Percentiles rank a stretch among this genome's conserved stretches.
Evolutionary conservation across 495 filamentous ascomycete species (phyloP).

Genomic region (Evernia prunastri): DNA sequence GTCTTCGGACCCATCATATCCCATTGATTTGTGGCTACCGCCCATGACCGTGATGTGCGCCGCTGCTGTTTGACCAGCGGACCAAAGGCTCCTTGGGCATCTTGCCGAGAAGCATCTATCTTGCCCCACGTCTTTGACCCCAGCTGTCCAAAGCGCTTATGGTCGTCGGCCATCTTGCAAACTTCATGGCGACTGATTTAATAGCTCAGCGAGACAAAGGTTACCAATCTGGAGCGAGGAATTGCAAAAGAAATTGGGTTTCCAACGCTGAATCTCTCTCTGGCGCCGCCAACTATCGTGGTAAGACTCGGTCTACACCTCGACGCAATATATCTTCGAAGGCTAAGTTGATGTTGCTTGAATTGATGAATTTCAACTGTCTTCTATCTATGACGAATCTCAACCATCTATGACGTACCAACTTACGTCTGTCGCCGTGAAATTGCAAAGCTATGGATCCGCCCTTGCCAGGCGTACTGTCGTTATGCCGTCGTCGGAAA

Average conservation of each 20-base stretch:
- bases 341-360: background rate
- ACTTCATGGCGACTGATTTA: background rate
- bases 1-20: too few species aligned
- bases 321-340: background rate
- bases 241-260: background rate
- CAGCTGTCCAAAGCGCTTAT: background rate
- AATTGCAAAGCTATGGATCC: background rate
- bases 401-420: background rate
- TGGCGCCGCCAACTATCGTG: background rate
- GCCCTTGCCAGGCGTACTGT: background rate
- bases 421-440: background rate
- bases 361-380: background rate
- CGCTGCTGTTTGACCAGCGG: too few species aligned
- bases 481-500: background rate
- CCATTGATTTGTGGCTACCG: too few species aligned
- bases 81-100: constrained; percentile 3
- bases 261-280: background rate
- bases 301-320: background rate
- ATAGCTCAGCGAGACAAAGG: background rate
- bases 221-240: background rate
- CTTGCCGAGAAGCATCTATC: too few species aligned
- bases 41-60: too few species aligned
- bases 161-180: background rate
- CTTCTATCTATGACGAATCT: background rate
- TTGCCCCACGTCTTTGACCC: constrained; percentile 1